Evolutionary conservation across 139 green algal species (phyloP), one percentile per base, ranked within the genome.

Genomic region (Chlamydomonas sphaeroides): DNA sequence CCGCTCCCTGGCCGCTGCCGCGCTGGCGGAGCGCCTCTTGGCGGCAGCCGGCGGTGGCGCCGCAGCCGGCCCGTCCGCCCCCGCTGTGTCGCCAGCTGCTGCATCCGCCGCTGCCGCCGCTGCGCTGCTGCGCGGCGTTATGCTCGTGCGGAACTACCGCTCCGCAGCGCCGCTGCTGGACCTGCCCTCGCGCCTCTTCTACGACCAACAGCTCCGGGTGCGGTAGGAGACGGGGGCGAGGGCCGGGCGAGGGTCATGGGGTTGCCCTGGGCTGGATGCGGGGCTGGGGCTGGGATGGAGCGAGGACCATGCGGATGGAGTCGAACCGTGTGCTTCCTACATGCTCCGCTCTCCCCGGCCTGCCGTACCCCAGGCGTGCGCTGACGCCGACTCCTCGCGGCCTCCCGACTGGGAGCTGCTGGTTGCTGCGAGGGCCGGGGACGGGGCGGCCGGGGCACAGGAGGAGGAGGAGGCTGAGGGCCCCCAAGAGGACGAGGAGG

Each of bases 101-200:
- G n/a, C n/a, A n/a, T n/a, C n/a, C n/a, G 48, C 11, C 48, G 14
- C 48, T 17, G 48, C 48, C 17, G 14, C 48, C 48, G 26, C 45
- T 25, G 11, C 38, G 33, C 49, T 56, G 25, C 42, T 84, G 39
- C 61, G 62, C 11, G 78, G 76, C 21, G 84, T 83, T 51, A 92
- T 90, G 86, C 85, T 97, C 56, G 70, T 95, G 18, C 87, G 85
- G 75, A 97, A 97, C 92, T 97, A 97, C 90, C 89, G 93, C 32
- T 91, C 87, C 23, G 91, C 95, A 48, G 38, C 72, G 28, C 76
- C 69, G 25, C 88, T 97, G 80, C 83, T 97, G 80, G 76, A 87
- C 39, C 83, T 97, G 48, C 92, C 94, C 63, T 89, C 71, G 48
- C 78, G 84, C 20, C 87, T 96, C 7, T 97, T 97, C 78, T 97